These are phyloP conservation scores for Geranium rotundifolium DNA, from an alignment of 345 rosid species.

Conservation along the genomic window DNA sequence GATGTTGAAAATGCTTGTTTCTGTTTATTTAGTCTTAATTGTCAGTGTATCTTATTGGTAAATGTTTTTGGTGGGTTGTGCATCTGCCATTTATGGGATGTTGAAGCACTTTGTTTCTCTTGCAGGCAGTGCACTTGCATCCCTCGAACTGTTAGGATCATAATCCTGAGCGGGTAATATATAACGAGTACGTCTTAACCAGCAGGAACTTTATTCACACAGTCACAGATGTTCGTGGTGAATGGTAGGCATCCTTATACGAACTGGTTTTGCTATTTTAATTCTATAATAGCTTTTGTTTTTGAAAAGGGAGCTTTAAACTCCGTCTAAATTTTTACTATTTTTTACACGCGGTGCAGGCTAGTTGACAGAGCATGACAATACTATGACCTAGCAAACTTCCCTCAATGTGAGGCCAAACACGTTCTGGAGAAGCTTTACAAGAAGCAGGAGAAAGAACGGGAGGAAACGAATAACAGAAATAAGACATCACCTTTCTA, in stretches of 20 bases:
- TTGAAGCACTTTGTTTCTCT: slow-evolving; percentile 1
- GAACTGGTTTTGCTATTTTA: background rate
- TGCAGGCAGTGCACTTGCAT: slow-evolving; percentile 86
- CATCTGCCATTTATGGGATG: background rate
- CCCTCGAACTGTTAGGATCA: slow-evolving; percentile 87
- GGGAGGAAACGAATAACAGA: slow-evolving; percentile 50
- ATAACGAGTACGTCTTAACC: slow-evolving; percentile 81
- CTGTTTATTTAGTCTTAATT: slow-evolving; percentile 15
- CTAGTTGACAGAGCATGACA: slow-evolving; percentile 71
- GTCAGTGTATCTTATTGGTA: no score
- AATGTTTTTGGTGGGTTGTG: no score
- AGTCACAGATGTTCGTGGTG: slow-evolving; percentile 91
- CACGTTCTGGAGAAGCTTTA: slow-evolving; percentile 76
- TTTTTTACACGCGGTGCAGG: slow-evolving; percentile 30
- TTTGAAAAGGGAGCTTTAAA: no score
- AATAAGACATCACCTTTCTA: slow-evolving; percentile 15
- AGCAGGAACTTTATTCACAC: slow-evolving; percentile 86
- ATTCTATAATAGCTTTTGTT: background rate
- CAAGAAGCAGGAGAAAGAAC: slow-evolving; percentile 69
- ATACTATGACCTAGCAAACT: slow-evolving; percentile 63
- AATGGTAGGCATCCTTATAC: slow-evolving; percentile 43
- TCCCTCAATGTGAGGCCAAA: slow-evolving; percentile 89
- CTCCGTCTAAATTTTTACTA: no score
- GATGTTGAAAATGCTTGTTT: slow-evolving; percentile 90
- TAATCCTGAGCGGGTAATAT: slow-evolving; percentile 97